Conservation (phyloP, 768 basidiomycete species). For the Auricularia cornea region DNA sequence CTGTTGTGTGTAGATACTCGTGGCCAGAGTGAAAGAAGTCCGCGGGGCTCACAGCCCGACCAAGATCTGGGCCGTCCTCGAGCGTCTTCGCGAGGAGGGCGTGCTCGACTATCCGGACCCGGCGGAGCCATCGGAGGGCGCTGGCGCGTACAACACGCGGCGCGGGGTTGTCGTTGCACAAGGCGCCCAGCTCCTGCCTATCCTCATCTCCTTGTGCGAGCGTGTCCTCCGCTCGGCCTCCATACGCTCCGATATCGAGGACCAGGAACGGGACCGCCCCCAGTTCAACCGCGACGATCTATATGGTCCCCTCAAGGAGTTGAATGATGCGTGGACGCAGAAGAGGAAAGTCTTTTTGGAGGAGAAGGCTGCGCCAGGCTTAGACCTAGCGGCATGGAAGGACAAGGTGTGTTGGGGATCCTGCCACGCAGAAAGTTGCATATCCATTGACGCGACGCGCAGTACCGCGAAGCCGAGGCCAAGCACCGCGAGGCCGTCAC, state of each 20-base stretch:
- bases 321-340: constrained; percentile 44
- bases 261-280: constrained; percentile 37
- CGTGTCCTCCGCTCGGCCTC: constrained; percentile 35
- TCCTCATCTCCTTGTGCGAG: constrained; percentile 52
- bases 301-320: constrained; percentile 45
- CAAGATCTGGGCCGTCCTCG: constrained; percentile 55
- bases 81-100: constrained; percentile 35
- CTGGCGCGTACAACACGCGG: constrained; percentile 14
- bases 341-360: constrained; percentile 29
- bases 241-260: constrained; percentile 55
- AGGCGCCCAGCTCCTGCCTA: constrained; percentile 60
- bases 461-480: constrained; percentile 15
- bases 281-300: constrained; percentile 47
- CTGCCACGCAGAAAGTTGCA: neutral
- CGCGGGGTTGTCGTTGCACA: constrained; percentile 26
- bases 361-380: constrained; percentile 19
- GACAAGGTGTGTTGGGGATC: constrained; percentile 7
- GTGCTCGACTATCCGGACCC: constrained; percentile 47
- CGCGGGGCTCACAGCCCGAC: constrained; percentile 46
- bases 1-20: constrained; percentile 27
- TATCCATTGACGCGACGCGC: neutral
- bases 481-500: constrained; percentile 42
- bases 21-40: constrained; percentile 42
- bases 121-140: constrained; percentile 37
- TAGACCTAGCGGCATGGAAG: constrained; percentile 10